phyloP scores from a whole-genome alignment of 2,329 filamentous ascomycete genomes.

The Paecilomyces fulvus region DNA sequence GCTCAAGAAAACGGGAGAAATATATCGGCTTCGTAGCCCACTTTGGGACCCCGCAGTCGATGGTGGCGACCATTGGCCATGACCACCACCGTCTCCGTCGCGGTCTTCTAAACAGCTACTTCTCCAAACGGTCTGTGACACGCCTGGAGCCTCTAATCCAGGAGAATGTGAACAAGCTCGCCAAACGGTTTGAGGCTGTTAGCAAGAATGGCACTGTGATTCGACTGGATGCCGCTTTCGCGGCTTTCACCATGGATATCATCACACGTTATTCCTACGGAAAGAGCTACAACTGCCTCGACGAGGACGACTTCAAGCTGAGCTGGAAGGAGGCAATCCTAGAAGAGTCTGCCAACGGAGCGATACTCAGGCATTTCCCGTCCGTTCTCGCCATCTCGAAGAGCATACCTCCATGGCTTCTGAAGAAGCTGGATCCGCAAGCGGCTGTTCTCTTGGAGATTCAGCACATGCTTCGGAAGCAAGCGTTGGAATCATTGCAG shows the following conservation, averaged over 20 bases:
- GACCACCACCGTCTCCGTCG: constrained; percentile 17
- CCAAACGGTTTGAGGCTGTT: constrained; percentile 15
- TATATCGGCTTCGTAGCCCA: constrained; percentile 10
- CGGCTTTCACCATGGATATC: constrained; percentile 27
- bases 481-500: constrained; percentile 1
- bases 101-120: constrained; percentile 12
- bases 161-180: constrained; percentile 23
- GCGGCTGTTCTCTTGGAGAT: constrained; percentile 4
- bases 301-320: constrained; percentile 17
- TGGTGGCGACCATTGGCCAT: constrained; percentile 12
- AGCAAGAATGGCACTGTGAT: constrained; percentile 9
- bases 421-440: constrained; percentile 4
- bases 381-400: constrained; percentile 18
- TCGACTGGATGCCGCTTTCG: constrained; percentile 16
- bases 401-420: constrained; percentile 11
- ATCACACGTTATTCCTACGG: constrained; percentile 33
- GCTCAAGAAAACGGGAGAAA: constrained; percentile 19
- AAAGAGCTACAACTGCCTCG: constrained; percentile 22
- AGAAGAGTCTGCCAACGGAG: constrained; percentile 14
- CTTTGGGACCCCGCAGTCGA: constrained; percentile 8
- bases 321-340: constrained; percentile 16
- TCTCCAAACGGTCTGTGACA: constrained; percentile 28
- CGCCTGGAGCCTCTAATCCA: constrained; percentile 31
- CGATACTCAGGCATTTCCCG: constrained; percentile 20
- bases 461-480: constrained; percentile 1